Base-by-base conservation (phyloP, 768 basidiomycete species). In the Galerina sulciceps region DNA sequence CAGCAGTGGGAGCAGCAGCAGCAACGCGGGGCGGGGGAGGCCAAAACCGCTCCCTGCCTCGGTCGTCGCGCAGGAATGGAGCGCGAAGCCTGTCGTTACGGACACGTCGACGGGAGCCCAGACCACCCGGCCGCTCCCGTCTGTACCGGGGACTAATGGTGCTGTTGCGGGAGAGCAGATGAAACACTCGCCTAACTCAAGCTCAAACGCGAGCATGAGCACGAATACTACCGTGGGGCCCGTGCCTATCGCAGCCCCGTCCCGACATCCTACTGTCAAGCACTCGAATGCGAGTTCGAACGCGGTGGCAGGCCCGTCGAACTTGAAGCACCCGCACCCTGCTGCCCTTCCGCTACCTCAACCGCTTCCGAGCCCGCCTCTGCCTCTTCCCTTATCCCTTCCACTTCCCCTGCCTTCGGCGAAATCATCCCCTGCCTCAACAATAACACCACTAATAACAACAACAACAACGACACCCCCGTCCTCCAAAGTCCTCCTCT, bases 11-110 rank as follows among this genome's bases (percentile, higher is more conserved):
- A 31, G 26, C 26, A 31, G 26, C 26, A 31, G 26, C 26, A 31
- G 26, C 26, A 31, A n/a, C n/a, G n/a, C n/a, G n/a, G n/a, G n/a
- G n/a, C n/a, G n/a, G n/a, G n/a, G n/a, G n/a, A n/a, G n/a, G 44
- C 58, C 63, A 23, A 68, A 68, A 34, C 55, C 66, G 6, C 60
- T 63, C 0, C 65, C 62, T 42, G 64, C 66, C 3, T 58, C 64
- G 8, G 63, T 65, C 11, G 63, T 67, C 18, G 57, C 62, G 2
- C 64, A 69, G 42, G 66, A 67, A 26, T 69, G 66, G 66, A 22
- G 40, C 42, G 42, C 46, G 31, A 60, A 31, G 34, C 47, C 18
- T 20, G 48, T 41, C 40, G 53, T 55, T 18, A 40, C 41, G 36
- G 23, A 41, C 13, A 48, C 53, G 3, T 57, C 55, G 34, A 51